Percentiles rank a stretch among this genome's conserved stretches.
phyloP scores from a whole-genome alignment of 768 basidiomycete species.

The Mycena haematopus region DNA sequence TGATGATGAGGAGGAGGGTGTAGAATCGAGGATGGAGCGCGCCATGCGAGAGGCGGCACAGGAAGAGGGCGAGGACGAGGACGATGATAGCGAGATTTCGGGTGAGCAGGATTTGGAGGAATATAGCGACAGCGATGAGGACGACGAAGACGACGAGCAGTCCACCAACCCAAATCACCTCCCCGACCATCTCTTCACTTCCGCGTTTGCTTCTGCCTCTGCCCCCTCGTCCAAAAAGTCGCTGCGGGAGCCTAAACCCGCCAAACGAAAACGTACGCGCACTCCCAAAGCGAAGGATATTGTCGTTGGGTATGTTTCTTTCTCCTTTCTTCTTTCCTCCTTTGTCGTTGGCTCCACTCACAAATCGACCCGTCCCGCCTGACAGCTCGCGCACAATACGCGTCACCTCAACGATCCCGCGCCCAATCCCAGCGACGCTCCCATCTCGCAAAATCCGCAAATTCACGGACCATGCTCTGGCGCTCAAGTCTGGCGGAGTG shows the following conservation, averaged over 20 bases:
- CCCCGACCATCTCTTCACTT: constrained; percentile 67
- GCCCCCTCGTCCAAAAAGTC: constrained; percentile 30
- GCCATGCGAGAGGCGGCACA: constrained; percentile 47
- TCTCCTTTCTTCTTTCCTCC: neutral
- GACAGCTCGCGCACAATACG: constrained; percentile 61
- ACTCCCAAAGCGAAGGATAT: constrained; percentile 51
- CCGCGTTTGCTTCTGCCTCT: constrained; percentile 54
- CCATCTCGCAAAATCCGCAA: constrained; percentile 56
- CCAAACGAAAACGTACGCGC: constrained; percentile 40
- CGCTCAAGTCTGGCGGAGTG: constrained; percentile 47
- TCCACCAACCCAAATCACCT: too few relatives aligned
- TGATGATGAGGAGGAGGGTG: neutral
- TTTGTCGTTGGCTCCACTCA: too few relatives aligned
- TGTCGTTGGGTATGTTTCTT: constrained; percentile 57
- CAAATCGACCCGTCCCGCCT: too few relatives aligned
- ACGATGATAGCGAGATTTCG: constrained; percentile 29
- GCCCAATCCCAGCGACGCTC: constrained; percentile 45
- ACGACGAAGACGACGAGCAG: constrained; percentile 35
- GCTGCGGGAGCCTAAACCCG: constrained; percentile 28
- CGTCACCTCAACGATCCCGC: constrained; percentile 35
- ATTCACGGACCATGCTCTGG: constrained; percentile 60
- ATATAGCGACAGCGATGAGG: constrained; percentile 32
- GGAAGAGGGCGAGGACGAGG: constrained; percentile 20
- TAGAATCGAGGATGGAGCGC: constrained; percentile 43
- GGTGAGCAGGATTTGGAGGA: constrained; percentile 37